phyloP scores from a whole-genome alignment of 2,329 filamentous ascomycete species.

The Ploettnerulaceae sp. region DNA sequence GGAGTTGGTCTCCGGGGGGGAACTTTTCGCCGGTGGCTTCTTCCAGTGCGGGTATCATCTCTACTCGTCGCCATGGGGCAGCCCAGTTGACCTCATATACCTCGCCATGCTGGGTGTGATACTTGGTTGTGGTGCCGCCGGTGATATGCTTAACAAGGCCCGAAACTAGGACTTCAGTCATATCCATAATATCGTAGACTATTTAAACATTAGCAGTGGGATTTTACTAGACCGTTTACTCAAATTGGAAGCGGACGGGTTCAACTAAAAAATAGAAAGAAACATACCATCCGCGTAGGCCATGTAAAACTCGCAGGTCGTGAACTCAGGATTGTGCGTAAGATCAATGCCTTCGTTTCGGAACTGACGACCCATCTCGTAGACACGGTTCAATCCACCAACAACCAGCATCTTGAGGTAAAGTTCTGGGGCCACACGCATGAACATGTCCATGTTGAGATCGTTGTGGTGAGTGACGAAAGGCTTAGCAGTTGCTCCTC shows the following conservation, averaged over 20 bases:
- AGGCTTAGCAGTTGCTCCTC: constrained; percentile 90
- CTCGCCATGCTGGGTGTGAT: constrained; percentile 82
- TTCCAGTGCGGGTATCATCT: constrained; percentile 95
- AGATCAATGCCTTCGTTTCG: constrained; percentile 87
- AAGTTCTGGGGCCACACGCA: constrained; percentile 91
- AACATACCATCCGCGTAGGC: too few species aligned
- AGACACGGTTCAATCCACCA: constrained; percentile 89
- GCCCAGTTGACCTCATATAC: constrained; percentile 67
- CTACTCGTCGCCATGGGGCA: constrained; percentile 83
- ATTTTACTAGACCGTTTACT: too few species aligned
- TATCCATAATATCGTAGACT: constrained; percentile 85
- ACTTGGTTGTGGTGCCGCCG: constrained; percentile 78
- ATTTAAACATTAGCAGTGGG: constrained; percentile 80
- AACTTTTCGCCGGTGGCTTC: constrained; percentile 90
- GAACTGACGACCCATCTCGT: constrained; percentile 94
- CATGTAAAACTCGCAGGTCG: constrained; percentile 95
- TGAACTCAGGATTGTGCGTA: constrained; percentile 98
- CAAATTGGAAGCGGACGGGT: too few species aligned
- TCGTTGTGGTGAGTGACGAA: constrained; percentile 98
- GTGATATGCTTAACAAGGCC: constrained; percentile 84
- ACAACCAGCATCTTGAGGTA: constrained; percentile 96
- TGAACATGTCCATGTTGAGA: constrained; percentile 86
- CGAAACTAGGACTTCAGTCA: constrained; percentile 91
- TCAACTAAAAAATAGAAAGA: too few species aligned
- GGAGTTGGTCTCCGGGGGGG: constrained; percentile 75